A percentile compares a stretch with the other conserved stretches of the same genome.
Evolutionary conservation across 176 grass and related monocot species (phyloP).

Genomic region (Musa beccarii): DNA sequence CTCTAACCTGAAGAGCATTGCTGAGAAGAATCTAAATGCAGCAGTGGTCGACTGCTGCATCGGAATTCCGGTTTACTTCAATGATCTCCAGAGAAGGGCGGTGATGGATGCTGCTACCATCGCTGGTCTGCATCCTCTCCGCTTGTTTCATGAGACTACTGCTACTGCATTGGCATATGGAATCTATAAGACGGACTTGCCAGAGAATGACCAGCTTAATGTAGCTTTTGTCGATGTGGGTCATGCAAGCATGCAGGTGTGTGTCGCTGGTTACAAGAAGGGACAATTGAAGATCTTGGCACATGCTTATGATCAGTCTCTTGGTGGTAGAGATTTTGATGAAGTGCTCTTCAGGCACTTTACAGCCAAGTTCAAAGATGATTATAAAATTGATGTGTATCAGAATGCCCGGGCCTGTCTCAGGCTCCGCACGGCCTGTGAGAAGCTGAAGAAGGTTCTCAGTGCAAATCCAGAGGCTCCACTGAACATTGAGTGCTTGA

Average conservation of each 20-base stretch:
- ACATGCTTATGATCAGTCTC: constrained; percentile 47
- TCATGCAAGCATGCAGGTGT: constrained; percentile 83
- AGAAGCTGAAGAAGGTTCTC: constrained; percentile 70
- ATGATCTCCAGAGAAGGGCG: constrained; percentile 72
- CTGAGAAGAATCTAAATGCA: constrained; percentile 48
- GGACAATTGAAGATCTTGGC: constrained; percentile 54
- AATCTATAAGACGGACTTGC: constrained; percentile 81
- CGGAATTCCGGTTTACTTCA: constrained; percentile 76
- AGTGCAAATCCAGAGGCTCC: constrained; percentile 59
- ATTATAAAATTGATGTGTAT: constrained; percentile 67
- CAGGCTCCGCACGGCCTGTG: constrained; percentile 43
- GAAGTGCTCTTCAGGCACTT: constrained; percentile 60
- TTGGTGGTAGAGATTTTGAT: constrained; percentile 78
- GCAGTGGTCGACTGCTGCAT: constrained; percentile 83
- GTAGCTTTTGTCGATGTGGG: constrained; percentile 84
- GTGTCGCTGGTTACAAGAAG: constrained; percentile 50
- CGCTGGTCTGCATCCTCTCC: constrained; percentile 49
- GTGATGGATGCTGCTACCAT: constrained; percentile 62
- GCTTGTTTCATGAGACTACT: constrained; percentile 74
- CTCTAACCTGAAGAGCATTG: constrained; percentile 68
- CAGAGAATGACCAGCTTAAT: constrained; percentile 53
- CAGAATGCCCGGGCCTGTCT: constrained; percentile 44
- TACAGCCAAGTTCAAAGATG: constrained; percentile 40
- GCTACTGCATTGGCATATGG: constrained; percentile 78
- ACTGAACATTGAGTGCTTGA: constrained; percentile 57